Conservation (phyloP, 768 basidiomycete species). For the Panellus pusillus region DNA sequence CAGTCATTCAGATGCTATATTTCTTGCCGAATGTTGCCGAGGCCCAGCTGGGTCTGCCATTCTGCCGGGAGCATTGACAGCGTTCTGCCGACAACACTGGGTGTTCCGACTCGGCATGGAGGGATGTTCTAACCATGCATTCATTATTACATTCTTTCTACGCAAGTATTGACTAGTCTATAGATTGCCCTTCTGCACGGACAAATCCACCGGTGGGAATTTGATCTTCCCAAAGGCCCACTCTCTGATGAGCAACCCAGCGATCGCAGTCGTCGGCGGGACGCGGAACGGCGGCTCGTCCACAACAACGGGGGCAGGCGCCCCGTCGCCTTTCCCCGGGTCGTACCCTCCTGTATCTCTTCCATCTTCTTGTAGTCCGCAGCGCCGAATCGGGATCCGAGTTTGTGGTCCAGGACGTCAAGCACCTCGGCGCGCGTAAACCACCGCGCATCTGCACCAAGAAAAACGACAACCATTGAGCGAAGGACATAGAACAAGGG, state of each 20-base stretch:
- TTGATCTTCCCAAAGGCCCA: conserved; percentile 69
- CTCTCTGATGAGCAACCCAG: conserved; percentile 79
- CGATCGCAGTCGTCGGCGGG: conserved; percentile 78
- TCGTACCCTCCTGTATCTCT: conserved; percentile 38
- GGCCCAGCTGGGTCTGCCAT: too few relatives aligned
- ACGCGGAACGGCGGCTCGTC: conserved; percentile 63
- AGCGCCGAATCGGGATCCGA: conserved; percentile 49
- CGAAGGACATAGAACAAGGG: not conserved
- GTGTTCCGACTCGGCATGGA: too few relatives aligned
- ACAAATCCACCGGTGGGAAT: conserved; percentile 27
- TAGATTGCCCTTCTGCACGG: conserved; percentile 23
- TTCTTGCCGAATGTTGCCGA: too few relatives aligned
- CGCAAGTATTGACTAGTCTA: conserved; percentile 6
- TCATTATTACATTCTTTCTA: too few relatives aligned
- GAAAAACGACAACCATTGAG: not conserved
- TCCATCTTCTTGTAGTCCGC: conserved; percentile 52
- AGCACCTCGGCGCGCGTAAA: conserved; percentile 75
- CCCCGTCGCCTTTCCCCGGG: not conserved
- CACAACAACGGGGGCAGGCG: not conserved
- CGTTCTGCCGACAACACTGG: too few relatives aligned
- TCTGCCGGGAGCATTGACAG: too few relatives aligned
- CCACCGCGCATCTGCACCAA: conserved; percentile 79
- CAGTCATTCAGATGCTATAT: too few relatives aligned
- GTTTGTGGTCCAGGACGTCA: conserved; percentile 55
- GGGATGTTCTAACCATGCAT: too few relatives aligned